These are phyloP conservation scores for Heliosperma pusillum DNA, from an alignment of 148 eudicot genomes.

Conservation along the genomic window DNA sequence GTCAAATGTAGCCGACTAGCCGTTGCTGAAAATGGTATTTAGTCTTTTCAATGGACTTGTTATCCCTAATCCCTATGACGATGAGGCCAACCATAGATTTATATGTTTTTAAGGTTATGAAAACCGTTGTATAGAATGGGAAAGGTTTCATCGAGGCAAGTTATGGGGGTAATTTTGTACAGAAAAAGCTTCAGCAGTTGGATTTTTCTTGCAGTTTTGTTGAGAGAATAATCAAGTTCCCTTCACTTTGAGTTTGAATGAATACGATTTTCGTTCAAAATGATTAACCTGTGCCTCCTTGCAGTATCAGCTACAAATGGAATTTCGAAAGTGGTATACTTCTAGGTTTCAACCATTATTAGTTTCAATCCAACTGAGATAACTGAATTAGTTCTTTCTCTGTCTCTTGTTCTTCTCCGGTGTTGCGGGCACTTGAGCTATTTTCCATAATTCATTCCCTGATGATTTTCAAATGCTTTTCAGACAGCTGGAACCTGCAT, in stretches of 20 bases:
- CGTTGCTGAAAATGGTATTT: neutral
- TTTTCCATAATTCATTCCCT: neutral
- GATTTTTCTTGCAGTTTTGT: slow-evolving; percentile 7
- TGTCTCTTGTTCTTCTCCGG: neutral
- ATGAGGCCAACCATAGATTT: neutral
- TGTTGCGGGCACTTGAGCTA: neutral
- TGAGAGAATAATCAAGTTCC: neutral
- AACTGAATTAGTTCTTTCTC: no score
- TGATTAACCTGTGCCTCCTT: no score
- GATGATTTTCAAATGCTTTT: neutral
- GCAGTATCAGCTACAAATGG: no score
- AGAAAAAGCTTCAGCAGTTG: neutral
- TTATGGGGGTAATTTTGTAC: neutral
- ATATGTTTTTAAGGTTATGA: neutral
- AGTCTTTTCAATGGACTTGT: slow-evolving; percentile 10
- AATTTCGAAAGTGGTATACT: no score
- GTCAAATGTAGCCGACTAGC: slow-evolving; percentile 16
- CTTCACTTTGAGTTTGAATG: no score
- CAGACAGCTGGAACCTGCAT: no score
- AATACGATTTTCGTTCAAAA: no score
- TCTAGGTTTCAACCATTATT: no score
- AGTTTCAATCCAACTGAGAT: no score
- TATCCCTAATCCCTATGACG: neutral
- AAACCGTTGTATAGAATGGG: slow-evolving; percentile 24
- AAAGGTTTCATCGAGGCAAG: slow-evolving; percentile 8